Evolutionary conservation across 2,329 filamentous ascomycete genomes (phyloP), one percentile per base, ranked within the genome.

Genomic region (Chaetomiaceae sp.): DNA sequence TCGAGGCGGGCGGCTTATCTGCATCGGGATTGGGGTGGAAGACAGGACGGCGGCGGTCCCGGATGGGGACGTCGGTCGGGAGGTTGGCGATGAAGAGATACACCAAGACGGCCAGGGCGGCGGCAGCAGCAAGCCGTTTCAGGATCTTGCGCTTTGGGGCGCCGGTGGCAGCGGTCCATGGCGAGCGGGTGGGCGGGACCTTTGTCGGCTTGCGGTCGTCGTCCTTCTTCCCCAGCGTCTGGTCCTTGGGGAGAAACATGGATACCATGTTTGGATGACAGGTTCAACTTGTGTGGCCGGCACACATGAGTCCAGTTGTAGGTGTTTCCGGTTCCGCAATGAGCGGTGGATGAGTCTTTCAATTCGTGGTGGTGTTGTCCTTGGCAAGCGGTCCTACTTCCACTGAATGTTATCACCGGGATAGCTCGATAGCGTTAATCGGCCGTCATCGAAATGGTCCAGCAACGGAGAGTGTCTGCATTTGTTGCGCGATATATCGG

Each of bases 1-100:
- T 43, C 9, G 49, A 38, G 17, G 31, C 33, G 31, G 17, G 38
- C 3, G 45, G 35, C 19, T 33, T 25, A 38, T 45, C 41, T 33
- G 51, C 45, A 21, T 55, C 55, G 31, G 57, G 50, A 20, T 62
- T 58, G 1, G 53, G 44, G 6, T 14, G 30, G 53, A 72, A 74
- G 10, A 63, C 58, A 4, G 72, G 71, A 21, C 66, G 70, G 40
- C 68, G 69, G 54, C 64, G 68, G 49, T 66, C 66, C 25, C 65
- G 63, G 42, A 70, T 59, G 21, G 70, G 65, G 54, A 75, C 59
- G 54, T 70, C 61, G 58, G 70, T 63, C 8, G 83, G 82, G 49
- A 87, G 78, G 63, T 85, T 79, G 58, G 78, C 77, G 62, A 85
- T 68, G 62, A 89, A 80, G 55, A 87, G 68, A 63, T 85, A 86